These are phyloP conservation scores for Blastocystis hominis DNA, from an alignment of 352 stramenopile species.

Conservation along the genomic window DNA sequence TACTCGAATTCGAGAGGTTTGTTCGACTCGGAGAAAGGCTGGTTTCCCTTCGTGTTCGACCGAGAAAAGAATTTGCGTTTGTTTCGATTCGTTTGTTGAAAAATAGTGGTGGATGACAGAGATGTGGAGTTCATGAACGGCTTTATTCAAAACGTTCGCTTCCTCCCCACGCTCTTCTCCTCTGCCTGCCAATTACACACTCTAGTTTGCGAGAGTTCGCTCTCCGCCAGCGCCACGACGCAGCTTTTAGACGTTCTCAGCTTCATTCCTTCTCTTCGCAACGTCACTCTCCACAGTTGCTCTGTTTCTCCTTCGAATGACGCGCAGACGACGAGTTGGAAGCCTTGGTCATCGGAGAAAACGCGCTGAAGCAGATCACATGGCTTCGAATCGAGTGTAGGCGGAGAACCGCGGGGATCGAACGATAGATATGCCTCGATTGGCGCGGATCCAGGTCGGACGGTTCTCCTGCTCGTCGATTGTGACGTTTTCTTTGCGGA, in stretches of 20 bases:
- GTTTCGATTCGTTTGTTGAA: background rate
- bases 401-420: background rate
- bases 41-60: background rate
- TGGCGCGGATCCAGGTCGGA: background rate
- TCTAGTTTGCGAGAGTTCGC: background rate
- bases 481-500: background rate
- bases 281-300: background rate
- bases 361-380: background rate
- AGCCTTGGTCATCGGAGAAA: background rate
- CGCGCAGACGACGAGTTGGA: background rate
- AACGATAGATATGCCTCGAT: background rate
- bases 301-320: background rate
- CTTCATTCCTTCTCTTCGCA: slow-evolving; percentile 15
- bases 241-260: background rate
- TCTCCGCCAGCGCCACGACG: background rate
- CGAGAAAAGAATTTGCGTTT: background rate
- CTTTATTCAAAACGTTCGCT: background rate
- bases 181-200: background rate
- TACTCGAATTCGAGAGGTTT: background rate
- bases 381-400: background rate
- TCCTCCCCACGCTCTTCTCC: background rate
- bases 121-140: background rate
- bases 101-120: background rate
- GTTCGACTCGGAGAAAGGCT: slow-evolving; percentile 3
- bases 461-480: background rate